These are phyloP conservation scores for Neophaeococcomyces aloes DNA, from an alignment of 2,329 filamentous ascomycete species.

Conservation along the genomic window DNA sequence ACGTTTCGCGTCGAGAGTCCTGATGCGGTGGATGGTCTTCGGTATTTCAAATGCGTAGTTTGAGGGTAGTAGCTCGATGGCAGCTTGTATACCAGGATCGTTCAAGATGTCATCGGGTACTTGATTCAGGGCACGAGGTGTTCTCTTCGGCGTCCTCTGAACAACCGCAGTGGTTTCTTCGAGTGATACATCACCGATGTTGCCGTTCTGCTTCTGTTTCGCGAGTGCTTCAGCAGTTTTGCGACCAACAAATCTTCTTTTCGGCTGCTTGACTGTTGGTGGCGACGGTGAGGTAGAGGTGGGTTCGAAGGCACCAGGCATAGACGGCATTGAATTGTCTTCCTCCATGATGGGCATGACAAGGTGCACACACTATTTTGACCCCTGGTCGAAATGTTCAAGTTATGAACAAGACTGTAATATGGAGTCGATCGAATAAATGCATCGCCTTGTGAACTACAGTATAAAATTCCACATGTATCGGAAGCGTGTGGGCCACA, in stretches of 20 bases:
- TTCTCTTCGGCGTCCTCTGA: slow-evolving; percentile 52
- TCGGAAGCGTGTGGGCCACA: no score
- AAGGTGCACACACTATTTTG: neutral
- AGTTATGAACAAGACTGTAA: neutral
- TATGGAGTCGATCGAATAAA: no score
- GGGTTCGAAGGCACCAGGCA: slow-evolving; percentile 20
- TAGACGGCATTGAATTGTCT: slow-evolving; percentile 9
- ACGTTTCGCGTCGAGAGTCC: slow-evolving; percentile 64
- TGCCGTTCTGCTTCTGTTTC: slow-evolving; percentile 53
- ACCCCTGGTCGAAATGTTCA: neutral
- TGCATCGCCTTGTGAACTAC: no score
- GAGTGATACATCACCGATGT: slow-evolving; percentile 55
- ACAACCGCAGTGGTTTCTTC: slow-evolving; percentile 47
- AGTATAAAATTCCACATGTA: no score
- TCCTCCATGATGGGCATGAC: slow-evolving; percentile 4
- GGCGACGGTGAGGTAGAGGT: slow-evolving; percentile 2
- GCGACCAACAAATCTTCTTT: slow-evolving; percentile 83
- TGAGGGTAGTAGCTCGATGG: slow-evolving; percentile 73
- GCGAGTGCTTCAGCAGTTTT: slow-evolving; percentile 50
- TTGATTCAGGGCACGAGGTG: slow-evolving; percentile 76
- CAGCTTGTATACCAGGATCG: slow-evolving; percentile 73
- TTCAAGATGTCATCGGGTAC: slow-evolving; percentile 79
- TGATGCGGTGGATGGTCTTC: slow-evolving; percentile 93
- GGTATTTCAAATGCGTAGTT: slow-evolving; percentile 99
- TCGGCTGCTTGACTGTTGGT: slow-evolving; percentile 50